A percentile compares a stretch with the other conserved stretches of the same genome.
Conservation (phyloP, 2,329 filamentous ascomycete species). For the Sporothrix variecibatus region DNA sequence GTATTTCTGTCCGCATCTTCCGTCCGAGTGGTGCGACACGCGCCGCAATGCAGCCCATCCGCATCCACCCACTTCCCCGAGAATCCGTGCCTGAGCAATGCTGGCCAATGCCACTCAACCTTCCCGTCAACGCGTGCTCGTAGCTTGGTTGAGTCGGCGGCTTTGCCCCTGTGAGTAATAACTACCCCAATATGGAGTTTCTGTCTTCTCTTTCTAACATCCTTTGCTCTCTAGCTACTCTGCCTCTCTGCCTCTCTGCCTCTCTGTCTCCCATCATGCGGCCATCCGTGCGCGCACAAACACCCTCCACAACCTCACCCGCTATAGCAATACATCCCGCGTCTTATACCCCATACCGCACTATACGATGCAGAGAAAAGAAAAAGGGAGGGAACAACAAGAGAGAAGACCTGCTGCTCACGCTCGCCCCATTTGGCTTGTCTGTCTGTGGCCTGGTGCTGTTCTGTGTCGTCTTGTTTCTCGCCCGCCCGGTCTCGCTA, state of each 20-base stretch:
- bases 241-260: not conserved
- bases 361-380: conserved; percentile 13
- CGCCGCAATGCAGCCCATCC: conserved; percentile 13
- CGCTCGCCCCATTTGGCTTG: not conserved
- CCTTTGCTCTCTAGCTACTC: not conserved
- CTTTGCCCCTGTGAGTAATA: conserved; percentile 23
- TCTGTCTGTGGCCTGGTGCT: not conserved
- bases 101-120: conserved; percentile 17
- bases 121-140: conserved; percentile 16
- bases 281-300: conserved; percentile 19
- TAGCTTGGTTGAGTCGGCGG: conserved; percentile 18
- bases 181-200: not conserved
- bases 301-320: not conserved
- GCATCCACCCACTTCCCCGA: not conserved
- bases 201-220: not conserved
- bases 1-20: not conserved
- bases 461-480: not conserved
- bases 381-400: not conserved
- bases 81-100: conserved; percentile 11
- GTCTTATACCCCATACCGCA: conserved; percentile 25
- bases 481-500: not conserved
- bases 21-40: conserved; percentile 17
- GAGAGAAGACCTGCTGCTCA: not conserved
- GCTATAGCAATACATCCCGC: conserved; percentile 17
- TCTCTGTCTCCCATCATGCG: not conserved